Base-by-base conservation (phyloP, 1,284 basidiomycete genomes). In the Marasmius fiardii region DNA sequence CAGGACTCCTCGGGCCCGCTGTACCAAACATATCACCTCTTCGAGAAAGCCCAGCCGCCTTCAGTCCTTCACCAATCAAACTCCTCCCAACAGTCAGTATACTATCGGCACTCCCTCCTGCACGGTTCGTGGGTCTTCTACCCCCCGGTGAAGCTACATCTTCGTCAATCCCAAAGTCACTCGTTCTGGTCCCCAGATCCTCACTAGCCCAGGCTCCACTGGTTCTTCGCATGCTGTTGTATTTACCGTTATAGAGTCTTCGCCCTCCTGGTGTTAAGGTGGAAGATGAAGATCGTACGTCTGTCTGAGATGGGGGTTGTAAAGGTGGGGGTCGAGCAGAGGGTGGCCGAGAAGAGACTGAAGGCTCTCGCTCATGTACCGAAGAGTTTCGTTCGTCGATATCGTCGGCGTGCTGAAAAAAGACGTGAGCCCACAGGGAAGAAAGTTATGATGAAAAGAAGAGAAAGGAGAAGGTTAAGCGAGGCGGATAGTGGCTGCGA, bases 21-120 rank as follows among this genome's bases (percentile, higher is more conserved):
- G 53, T 54, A 28, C 47, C 57, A 20, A 20, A 45, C 41, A 50
- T 28, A 49, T 48, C 43, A 37, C 50, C 47, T 41, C 37, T 44
- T 43, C 50, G 43, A 67, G 63, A 79, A 55, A 90, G 72, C 5
- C 89, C 90, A 1, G 89, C 88, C 2, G 88, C 86, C 53, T 83
- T 77, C 53, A 91, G 66, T n/a, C 84, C 82, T 67, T 90, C 86
- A 1, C 85, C 80, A 7, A 88, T 68, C 10, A 90, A 68, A 62
- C 81, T 85, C 53, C 84, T 70, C 12, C 70, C 64, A 41, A 67
- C 62, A 53, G 70, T 71, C 44, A 87, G 68, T 12, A 80, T 74
- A 65, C 80, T 85, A 66, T 90, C 89, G 10, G 81, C 82, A 64
- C 83, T 87, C 1, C 86, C 87, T 2, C 76, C 78, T 8, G 43